phyloP scores from a whole-genome alignment of 768 basidiomycete species.

The Mycena amicta region DNA sequence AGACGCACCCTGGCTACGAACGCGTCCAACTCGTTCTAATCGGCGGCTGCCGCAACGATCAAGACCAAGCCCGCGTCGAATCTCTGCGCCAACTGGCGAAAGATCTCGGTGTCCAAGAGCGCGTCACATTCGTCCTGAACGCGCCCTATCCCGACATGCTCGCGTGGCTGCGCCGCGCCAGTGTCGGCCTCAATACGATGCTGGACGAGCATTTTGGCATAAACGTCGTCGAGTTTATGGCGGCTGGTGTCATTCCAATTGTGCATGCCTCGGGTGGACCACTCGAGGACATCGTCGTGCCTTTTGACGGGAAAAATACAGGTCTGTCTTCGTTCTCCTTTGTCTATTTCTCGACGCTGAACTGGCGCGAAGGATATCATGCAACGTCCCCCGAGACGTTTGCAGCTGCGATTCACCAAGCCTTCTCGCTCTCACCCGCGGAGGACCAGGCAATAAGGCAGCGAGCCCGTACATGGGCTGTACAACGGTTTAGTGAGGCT shows the following conservation, averaged over 20 bases:
- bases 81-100: conserved; percentile 58
- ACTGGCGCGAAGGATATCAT: conserved; percentile 64
- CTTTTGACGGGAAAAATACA: conserved; percentile 69
- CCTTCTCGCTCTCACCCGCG: conserved; percentile 55
- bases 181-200: conserved; percentile 94
- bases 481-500: conserved; percentile 71
- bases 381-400: conserved; percentile 68
- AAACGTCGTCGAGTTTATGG: conserved; percentile 98
- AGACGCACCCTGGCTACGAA: conserved; percentile 59
- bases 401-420: conserved; percentile 64
- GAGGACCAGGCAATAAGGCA: conserved; percentile 65
- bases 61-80: conserved; percentile 71
- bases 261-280: conserved; percentile 94
- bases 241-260: conserved; percentile 90
- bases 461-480: conserved; percentile 72
- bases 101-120: conserved; percentile 67
- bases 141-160: conserved; percentile 76
- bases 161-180: conserved; percentile 69
- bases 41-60: conserved; percentile 82
- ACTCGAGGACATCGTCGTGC: conserved; percentile 86
- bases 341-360: not conserved
- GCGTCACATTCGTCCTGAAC: conserved; percentile 81
- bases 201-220: conserved; percentile 98
- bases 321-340: conserved; percentile 39
- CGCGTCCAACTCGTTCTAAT: conserved; percentile 70